Conservation (phyloP, 2,329 filamentous ascomycete genomes). For the Xylaria hypoxylon region DNA sequence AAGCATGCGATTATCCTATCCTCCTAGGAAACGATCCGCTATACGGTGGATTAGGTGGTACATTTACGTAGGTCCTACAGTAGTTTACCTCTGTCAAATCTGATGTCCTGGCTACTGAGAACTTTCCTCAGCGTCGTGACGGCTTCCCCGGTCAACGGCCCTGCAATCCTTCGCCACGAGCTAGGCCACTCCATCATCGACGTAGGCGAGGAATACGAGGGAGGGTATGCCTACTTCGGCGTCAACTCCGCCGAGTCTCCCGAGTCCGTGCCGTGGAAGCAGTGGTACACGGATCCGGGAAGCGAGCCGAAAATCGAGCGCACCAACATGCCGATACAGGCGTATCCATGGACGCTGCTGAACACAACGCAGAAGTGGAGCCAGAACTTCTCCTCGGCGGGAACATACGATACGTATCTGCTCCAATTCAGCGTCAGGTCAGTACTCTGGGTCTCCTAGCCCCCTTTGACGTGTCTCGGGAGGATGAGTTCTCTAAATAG, state of each 20-base stretch:
- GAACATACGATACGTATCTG: slow-evolving; percentile 46
- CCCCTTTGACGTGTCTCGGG: background rate
- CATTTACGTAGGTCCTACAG: slow-evolving; percentile 45
- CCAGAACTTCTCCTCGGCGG: slow-evolving; percentile 46
- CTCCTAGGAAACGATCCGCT: slow-evolving; percentile 49
- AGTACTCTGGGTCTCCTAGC: background rate
- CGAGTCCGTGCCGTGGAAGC: slow-evolving; percentile 44
- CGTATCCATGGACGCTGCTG: slow-evolving; percentile 50
- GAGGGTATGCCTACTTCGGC: slow-evolving; percentile 45
- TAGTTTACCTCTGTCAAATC: slow-evolving; percentile 1
- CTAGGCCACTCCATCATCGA: slow-evolving; percentile 51
- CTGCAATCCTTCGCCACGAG: slow-evolving; percentile 49
- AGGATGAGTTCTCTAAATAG: background rate
- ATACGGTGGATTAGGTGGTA: slow-evolving; percentile 49
- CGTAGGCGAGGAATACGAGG: slow-evolving; percentile 51
- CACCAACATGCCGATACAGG: slow-evolving; percentile 50
- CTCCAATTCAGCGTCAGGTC: slow-evolving; percentile 47
- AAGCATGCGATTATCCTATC: slow-evolving; percentile 50
- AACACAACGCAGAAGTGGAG: slow-evolving; percentile 47
- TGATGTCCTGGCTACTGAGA: background rate
- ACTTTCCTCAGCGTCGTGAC: slow-evolving; percentile 43
- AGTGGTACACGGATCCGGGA: slow-evolving; percentile 48
- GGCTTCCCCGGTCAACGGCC: slow-evolving; percentile 46
- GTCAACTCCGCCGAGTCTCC: slow-evolving; percentile 46
- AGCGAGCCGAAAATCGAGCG: slow-evolving; percentile 47